A percentile compares a stretch with the other conserved stretches of the same genome.
These are phyloP conservation scores for Creolimax fragrantissima DNA, from an alignment of 78 protist genomes.

Conservation along the genomic window DNA sequence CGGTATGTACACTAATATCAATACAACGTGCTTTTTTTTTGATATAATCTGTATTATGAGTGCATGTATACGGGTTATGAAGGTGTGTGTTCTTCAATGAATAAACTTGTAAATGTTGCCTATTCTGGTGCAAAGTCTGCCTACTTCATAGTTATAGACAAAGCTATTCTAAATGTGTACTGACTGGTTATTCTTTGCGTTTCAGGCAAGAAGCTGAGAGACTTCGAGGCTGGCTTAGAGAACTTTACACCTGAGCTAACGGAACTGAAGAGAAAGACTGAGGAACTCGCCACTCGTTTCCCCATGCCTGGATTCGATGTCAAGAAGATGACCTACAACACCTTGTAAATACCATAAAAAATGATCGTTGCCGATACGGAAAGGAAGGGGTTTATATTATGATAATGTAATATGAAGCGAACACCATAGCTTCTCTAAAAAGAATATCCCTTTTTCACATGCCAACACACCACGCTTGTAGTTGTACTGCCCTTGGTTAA, in stretches of 20 bases:
- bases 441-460: no score
- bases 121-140: not conserved
- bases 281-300: conserved; percentile 13
- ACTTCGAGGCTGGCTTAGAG: conserved; percentile 7
- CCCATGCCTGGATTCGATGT: conserved; percentile 25
- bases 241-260: not conserved
- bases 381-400: no score
- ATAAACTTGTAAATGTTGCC: not conserved
- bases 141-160: no score
- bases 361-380: not conserved
- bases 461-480: no score
- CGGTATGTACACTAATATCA: conserved; percentile 46
- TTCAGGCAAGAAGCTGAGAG: conserved; percentile 25
- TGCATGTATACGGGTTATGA: conserved; percentile 48
- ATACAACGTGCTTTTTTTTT: no score
- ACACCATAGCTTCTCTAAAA: no score
- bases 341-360: not conserved
- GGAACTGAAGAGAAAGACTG: not conserved
- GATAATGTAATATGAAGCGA: no score
- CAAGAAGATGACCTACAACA: conserved; percentile 12
- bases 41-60: not conserved
- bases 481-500: no score
- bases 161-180: no score
- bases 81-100: not conserved
- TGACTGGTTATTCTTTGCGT: no score